Base-by-base conservation (phyloP, 352 stramenopile genomes). In the Globisporangium mamillatum region DNA sequence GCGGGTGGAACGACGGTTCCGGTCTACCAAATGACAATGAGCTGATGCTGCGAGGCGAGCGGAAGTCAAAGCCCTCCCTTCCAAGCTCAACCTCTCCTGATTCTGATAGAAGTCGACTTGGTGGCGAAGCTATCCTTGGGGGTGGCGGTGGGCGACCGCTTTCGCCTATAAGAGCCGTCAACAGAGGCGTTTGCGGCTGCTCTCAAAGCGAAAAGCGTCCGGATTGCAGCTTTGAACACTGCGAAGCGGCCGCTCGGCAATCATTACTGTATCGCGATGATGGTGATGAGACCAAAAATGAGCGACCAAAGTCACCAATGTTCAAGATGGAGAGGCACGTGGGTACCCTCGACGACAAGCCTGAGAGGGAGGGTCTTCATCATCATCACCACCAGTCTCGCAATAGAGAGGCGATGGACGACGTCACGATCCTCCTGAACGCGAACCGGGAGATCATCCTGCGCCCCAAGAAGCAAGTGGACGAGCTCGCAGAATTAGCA, bases 351-450 rank as follows among this genome's bases (percentile, higher is more conserved):
- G 32, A 61, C 1, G 64, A 38, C 4, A 29, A 53, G 3, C 6
- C 2, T 9, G 14, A 32, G 20, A 18, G 3, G 6, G n/a, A 24
- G 22, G 22, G 16, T 10, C 5, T 14, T 16, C 20, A 38, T 12
- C 32, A 36, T 36, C 32, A 38, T 10, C 32, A 38, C 8, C 32
- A 38, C 6, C 22, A 20, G 41, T 24, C 12, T 48, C 48, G n/a
- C 32, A 52, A n/a, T 34, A 10, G 34, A 16, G 54, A 69, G 29
- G 12, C 48, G 29, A 25, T 29, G 6, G 52, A 75, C n/a, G 73
- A 84, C 34, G 71, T 75, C 22, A 89, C 82, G 44, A 75, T 90
- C 36, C 78, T 89, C 36, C 36, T 90, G 9, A 90, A 90, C 69
- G 74, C 72, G 32, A 84, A 64, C 1, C 75, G 69, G 0, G 67